Base-by-base conservation (phyloP, 495 filamentous ascomycete species). In the Pyrenopolyporus hunteri region DNA sequence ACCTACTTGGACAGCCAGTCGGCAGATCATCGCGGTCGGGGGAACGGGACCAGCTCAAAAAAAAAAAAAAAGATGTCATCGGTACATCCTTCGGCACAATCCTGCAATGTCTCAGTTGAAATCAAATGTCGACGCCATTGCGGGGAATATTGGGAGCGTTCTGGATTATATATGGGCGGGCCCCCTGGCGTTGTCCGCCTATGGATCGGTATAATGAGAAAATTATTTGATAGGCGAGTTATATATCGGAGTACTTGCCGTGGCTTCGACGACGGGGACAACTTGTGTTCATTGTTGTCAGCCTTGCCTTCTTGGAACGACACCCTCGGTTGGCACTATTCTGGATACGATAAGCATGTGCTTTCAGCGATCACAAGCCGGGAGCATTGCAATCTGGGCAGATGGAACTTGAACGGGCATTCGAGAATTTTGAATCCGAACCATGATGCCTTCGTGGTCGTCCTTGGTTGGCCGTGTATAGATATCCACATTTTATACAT, bases 81-180 rank as follows among this genome's bases (percentile, higher is more conserved):
- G 49, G 44, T 36, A 55, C 17, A 48, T 58, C 25, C 26, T 16
- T 64, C 54, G 36, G 47, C 29, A 32, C 16, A 17, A 39, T 49
- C 55, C 62, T 60, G 45, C 23, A 45, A 65, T 65, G 56, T 65
- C 50, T 59, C 17, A 56, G 37, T 50, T 39, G 29, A 25, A 17
- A 36, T 28, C 6, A 33, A 48, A 44, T 39, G 40, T 28, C 43
- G 17, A 47, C 44, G 50, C 50, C 29, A 23, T 50, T 65, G 62
- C 45, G 62, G 56, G 43, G 62, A 22, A 59, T 43, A 33, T 37
- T 31, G 19, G 29, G 10, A 37, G 13, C 20, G 32, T 45, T 56
- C 35, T 49, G 10, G 36, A 48, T 36, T 22, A 26, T 28, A 16
- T 5, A 37, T 6, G 11, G n/a, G 9, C 28, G 10, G 42, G 7